Base-by-base conservation (phyloP, 495 filamentous ascomycete genomes). In the Extremus antarcticus region DNA sequence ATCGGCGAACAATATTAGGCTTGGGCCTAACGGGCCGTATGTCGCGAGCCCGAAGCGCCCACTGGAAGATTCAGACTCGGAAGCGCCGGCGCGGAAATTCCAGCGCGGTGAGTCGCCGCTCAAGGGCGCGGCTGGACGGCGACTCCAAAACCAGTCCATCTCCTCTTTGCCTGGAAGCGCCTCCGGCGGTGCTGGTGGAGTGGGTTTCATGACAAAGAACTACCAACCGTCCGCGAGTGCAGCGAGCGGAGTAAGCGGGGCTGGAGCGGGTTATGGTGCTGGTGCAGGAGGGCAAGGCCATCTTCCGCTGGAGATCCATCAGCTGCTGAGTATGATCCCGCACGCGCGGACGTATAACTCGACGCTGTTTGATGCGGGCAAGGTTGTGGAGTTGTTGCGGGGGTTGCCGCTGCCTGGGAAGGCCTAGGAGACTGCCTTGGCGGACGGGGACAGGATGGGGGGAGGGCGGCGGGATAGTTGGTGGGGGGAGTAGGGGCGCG, bases 301-400 rank as follows among this genome's bases (percentile, higher is more conserved):
- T 70, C 68, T 96, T 43, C 88, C 91, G n/a, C 76, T 83, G 15
- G 83, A 89, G 49, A 78, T 97, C 51, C 84, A 81, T 10, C 85
- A 90, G 64, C 74, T 98, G 19, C 71, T 98, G 24, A 82, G 84
- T 61, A 82, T 89, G 58, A 84, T 98, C 35, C 92, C 92, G 10
- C 71, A 79, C 17, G 82, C 88, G 15, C 81, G 87, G 17, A 67
- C 77, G 1, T 95, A 92, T 67, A 76, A 80, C 54, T 76, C 72
- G 56, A 77, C 68, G 56, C 73, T 78, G 17, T 85, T 96, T 63
- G 83, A 76, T 53, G 71, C 90, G 3, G 77, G 80, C 56, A 79
- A 77, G 58, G 73, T 94, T 71, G 82, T 95, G 4, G 77, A 81
- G 13, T 75, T 95, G 20, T 69, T 98, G 24, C 80, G 78, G 24